These are phyloP conservation scores for Metschnikowia lachancei DNA, from an alignment of 805 yeast species.

Conservation along the genomic window DNA sequence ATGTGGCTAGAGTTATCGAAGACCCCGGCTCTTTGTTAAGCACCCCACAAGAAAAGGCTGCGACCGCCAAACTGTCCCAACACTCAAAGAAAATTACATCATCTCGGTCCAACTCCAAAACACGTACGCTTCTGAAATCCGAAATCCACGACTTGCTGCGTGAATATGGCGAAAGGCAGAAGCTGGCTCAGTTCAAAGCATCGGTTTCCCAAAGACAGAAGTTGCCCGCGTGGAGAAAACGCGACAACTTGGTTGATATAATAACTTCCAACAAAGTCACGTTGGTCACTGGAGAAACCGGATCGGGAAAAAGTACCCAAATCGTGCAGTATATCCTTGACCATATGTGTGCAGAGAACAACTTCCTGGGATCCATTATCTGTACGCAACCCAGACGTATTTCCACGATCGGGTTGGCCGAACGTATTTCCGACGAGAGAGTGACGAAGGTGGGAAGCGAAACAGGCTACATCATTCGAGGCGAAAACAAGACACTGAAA, in stretches of 20 bases:
- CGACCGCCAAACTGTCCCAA: not conserved
- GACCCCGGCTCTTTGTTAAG: constrained; percentile 67
- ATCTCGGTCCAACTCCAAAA: constrained; percentile 1
- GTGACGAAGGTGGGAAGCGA: constrained; percentile 63
- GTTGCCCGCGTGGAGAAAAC: constrained; percentile 84
- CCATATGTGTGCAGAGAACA: constrained; percentile 47
- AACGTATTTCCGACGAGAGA: constrained; percentile 85
- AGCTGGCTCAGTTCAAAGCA: constrained; percentile 28
- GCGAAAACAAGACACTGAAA: constrained; percentile 66
- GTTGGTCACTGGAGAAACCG: constrained; percentile 92
- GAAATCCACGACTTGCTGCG: constrained; percentile 3
- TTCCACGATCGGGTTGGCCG: constrained; percentile 91
- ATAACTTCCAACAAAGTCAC: constrained; percentile 63
- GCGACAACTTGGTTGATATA: constrained; percentile 50
- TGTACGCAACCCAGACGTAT: constrained; percentile 97
- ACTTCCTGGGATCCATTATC: constrained; percentile 58
- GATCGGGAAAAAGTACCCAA: constrained; percentile 96
- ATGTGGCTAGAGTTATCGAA: constrained; percentile 54
- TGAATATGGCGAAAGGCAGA: constrained; percentile 4
- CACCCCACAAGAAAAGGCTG: not conserved
- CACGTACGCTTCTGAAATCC: constrained; percentile 1
- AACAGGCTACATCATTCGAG: constrained; percentile 87
- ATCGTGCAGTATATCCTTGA: constrained; percentile 87
- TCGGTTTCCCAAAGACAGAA: constrained; percentile 45
- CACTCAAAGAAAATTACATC: not conserved